Base-by-base conservation (phyloP, 306 rosid species). In the Arachis stenosperma region DNA sequence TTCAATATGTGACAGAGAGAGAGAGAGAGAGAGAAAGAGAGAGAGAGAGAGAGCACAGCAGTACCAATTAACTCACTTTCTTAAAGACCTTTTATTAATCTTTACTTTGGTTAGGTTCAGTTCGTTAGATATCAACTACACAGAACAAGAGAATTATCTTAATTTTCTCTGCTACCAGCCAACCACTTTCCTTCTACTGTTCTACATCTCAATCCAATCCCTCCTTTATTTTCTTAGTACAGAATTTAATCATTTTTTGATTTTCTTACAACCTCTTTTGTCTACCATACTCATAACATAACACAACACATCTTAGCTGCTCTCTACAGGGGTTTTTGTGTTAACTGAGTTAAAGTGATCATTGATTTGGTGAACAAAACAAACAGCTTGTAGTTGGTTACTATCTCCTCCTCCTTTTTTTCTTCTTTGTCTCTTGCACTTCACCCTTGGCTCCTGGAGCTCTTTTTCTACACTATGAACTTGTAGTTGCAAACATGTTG, bases 341-440 rank as follows among this genome's bases (percentile, higher is more conserved):
- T 74, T 61, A 59, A 75, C 51, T 66, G 52, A 36, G 30, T 11
- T 39, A 17, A 33, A 57, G 61, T 11, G 47, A 70, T 61, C 64
- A 61, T 51, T 75, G 83, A 81, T 88, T 90, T 85, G 94, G 85
- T 88, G 54, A 82, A 85, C 97, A 52, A 66, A 87, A 79, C 97
- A 82, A 83, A 74, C 58, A 61, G 36, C 37, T 46, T 65, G 73
- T 75, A 84, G 88, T 89, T 78, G 87, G 79, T 79, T 75, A 87
- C 89, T 91, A 56, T 83, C 90, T 85, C 86, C 74, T n/a, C 37
- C 37, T 33, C 2, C 37, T 58, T 57, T 29, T 30, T 3, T 52
- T 10, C 74, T 66, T 72, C 33, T 39, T 40, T 81, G 75, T 75
- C 65, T 78, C 81, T 44, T 17, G 40, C 41, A 48, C 36, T 77